Conservation (phyloP, 805 yeast genomes). For the Myxozyma kluyveri region DNA sequence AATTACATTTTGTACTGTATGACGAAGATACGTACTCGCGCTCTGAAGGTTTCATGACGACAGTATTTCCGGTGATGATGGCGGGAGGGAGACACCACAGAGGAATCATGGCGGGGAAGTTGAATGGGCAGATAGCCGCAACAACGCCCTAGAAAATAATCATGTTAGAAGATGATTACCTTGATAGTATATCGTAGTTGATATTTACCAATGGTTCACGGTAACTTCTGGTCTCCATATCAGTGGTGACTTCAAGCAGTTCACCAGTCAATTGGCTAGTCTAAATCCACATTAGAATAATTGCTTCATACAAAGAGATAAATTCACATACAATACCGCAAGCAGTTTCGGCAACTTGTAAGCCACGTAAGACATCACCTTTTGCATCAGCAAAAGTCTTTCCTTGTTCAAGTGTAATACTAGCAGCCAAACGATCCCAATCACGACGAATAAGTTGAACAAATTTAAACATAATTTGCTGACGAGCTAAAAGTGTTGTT, state of each 20-base stretch:
- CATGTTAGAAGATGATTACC: too few species aligned
- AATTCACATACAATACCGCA: conserved; percentile 52
- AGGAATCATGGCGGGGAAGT: conserved; percentile 83
- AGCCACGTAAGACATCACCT: conserved; percentile 72
- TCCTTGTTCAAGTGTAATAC: conserved; percentile 69
- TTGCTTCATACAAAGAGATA: neutral
- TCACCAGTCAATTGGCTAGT: conserved; percentile 58
- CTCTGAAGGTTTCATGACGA: conserved; percentile 68
- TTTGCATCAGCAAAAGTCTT: conserved; percentile 71
- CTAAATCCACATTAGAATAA: neutral
- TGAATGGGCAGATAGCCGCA: conserved; percentile 76
- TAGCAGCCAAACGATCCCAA: conserved; percentile 66
- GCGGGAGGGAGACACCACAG: conserved; percentile 64
- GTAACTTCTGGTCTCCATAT: conserved; percentile 75
- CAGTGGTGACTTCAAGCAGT: conserved; percentile 63
- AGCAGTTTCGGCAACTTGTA: conserved; percentile 76
- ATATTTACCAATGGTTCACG: conserved; percentile 45
- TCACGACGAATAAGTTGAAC: conserved; percentile 61
- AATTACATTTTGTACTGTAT: neutral
- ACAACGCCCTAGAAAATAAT: conserved; percentile 56
- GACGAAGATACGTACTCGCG: conserved; percentile 43
- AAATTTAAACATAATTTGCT: conserved; percentile 65
- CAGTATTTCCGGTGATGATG: conserved; percentile 70
- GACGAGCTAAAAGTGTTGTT: conserved; percentile 50
- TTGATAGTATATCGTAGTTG: neutral